Evolutionary conservation across 805 yeast genomes (phyloP).

Genomic region (Wickerhamomyces xylosicus): DNA sequence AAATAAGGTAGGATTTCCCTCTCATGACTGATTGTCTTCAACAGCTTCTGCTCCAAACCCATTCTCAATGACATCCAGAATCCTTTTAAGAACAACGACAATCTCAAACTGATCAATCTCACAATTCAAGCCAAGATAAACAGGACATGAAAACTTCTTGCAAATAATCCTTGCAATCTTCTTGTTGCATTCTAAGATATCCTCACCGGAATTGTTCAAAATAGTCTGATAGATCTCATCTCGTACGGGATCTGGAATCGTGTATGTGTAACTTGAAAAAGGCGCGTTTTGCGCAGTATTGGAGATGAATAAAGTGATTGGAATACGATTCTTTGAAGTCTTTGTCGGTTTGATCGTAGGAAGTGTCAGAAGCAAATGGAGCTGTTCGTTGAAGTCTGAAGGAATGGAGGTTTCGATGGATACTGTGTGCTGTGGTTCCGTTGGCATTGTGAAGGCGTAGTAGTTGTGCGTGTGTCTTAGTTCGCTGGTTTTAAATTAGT

Average conservation of each 20-base stretch:
- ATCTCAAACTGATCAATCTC: slow-evolving; percentile 25
- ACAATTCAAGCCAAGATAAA: slow-evolving; percentile 36
- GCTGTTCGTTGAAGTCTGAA: background rate
- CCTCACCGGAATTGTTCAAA: slow-evolving; percentile 30
- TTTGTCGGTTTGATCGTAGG: background rate
- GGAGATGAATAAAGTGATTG: background rate
- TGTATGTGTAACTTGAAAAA: background rate
- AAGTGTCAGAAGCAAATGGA: background rate
- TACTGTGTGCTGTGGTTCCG: background rate
- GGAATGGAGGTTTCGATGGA: background rate
- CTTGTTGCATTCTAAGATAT: slow-evolving; percentile 30
- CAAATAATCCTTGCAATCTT: slow-evolving; percentile 31
- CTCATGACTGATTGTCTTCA: background rate
- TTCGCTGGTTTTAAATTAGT: no score
- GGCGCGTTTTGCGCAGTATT: background rate
- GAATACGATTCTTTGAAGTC: background rate
- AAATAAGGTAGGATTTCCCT: no score
- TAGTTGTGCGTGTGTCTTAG: no score
- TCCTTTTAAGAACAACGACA: slow-evolving; percentile 18
- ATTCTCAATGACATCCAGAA: slow-evolving; percentile 21
- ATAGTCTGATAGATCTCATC: slow-evolving; percentile 30
- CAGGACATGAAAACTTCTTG: slow-evolving; percentile 30
- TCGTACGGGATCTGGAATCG: slow-evolving; percentile 3
- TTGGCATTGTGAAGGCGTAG: background rate
- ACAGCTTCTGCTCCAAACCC: slow-evolving; percentile 2